Conservation (phyloP, 2,329 filamentous ascomycete species). For the Thermoascus crustaceus region DNA sequence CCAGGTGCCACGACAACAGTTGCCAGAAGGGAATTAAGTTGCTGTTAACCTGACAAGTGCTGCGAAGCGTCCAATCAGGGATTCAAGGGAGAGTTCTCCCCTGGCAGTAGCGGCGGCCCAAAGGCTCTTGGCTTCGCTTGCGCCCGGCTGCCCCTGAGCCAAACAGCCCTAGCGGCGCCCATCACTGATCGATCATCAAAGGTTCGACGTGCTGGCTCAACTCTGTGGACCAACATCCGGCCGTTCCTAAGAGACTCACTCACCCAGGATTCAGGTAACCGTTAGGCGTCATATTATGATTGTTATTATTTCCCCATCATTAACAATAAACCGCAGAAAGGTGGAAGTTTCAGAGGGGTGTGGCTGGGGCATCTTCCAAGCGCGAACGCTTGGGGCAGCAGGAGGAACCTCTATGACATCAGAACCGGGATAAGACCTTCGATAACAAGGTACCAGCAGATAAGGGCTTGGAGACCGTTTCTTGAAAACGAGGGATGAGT, state of each 20-base stretch:
- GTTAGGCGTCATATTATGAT: too few species aligned
- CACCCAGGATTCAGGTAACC: too few species aligned
- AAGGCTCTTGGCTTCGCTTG: constrained; percentile 1
- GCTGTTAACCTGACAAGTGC: not conserved
- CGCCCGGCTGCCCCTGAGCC: constrained; percentile 1
- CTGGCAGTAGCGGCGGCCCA: constrained; percentile 1
- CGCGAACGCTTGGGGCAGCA: too few species aligned
- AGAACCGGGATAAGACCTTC: not conserved
- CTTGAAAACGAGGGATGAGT: constrained; percentile 2
- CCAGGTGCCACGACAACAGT: constrained; percentile 1
- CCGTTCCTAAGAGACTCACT: not conserved
- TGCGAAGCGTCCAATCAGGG: not conserved
- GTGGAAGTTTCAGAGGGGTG: too few species aligned
- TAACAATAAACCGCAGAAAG: too few species aligned
- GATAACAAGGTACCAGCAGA: not conserved
- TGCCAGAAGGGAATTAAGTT: not conserved
- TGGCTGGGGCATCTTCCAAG: too few species aligned
- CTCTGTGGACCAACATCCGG: not conserved
- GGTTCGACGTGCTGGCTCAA: not conserved
- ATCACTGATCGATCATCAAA: not conserved
- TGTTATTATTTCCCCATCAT: too few species aligned
- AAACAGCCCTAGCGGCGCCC: not conserved
- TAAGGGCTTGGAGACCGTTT: too few species aligned
- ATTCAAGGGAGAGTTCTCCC: not conserved
- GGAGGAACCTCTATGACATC: not conserved